A percentile compares a stretch with the other conserved stretches of the same genome.
These are phyloP conservation scores for Colletotrichum chlorophyti DNA, from an alignment of 2,329 filamentous ascomycete species.

Conservation along the genomic window DNA sequence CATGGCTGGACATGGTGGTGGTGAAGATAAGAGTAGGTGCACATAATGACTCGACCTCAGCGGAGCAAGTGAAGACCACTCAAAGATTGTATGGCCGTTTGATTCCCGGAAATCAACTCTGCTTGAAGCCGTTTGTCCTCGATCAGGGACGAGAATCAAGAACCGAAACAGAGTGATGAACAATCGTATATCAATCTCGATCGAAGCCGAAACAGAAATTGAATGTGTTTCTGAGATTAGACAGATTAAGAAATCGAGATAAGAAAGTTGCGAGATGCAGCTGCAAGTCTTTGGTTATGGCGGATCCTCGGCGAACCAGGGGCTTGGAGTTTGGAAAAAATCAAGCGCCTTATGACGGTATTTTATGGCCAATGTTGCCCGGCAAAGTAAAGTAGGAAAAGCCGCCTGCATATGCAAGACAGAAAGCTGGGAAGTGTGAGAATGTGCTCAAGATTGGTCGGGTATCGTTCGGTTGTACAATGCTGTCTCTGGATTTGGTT, in stretches of 20 bases:
- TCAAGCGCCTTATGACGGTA: not conserved
- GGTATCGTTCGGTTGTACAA: not conserved
- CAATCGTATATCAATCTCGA: no score
- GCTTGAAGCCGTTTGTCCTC: no score
- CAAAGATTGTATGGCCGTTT: no score
- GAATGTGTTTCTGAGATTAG: not conserved
- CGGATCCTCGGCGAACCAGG: slow-evolving; percentile 7
- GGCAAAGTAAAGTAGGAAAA: not conserved
- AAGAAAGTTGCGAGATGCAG: not conserved
- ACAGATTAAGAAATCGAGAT: no score
- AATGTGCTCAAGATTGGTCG: not conserved
- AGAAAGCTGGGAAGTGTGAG: not conserved
- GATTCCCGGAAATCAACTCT: not conserved
- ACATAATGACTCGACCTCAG: slow-evolving; percentile 44
- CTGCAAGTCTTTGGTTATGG: not conserved
- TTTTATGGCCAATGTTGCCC: not conserved
- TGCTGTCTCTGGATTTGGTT: not conserved
- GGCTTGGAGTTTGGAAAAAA: not conserved
- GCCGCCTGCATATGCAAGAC: slow-evolving; percentile 5
- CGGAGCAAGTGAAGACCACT: not conserved
- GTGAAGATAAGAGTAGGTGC: slow-evolving; percentile 57
- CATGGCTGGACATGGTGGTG: slow-evolving; percentile 57
- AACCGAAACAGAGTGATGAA: no score
- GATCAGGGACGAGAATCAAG: no score
- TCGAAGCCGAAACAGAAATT: no score